A percentile compares a stretch with the other conserved stretches of the same genome.
Conservation (phyloP, 2,329 filamentous ascomycete genomes). For the Trichoderma guizhouense region DNA sequence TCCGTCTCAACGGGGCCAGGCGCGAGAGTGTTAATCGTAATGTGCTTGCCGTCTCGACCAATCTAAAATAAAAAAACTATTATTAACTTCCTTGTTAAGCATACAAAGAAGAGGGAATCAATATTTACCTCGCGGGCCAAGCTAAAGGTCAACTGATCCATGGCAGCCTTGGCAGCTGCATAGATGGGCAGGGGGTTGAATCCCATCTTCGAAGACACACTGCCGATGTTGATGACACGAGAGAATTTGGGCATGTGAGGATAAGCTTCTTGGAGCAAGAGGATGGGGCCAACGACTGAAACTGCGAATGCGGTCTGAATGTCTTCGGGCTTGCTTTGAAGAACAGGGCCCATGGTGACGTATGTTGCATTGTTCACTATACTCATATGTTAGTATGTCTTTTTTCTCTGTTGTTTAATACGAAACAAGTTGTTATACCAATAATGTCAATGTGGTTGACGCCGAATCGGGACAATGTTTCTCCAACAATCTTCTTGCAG, state of each 20-base stretch:
- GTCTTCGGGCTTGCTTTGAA: neutral
- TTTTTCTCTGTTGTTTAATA: neutral
- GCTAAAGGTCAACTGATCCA: slow-evolving; percentile 31
- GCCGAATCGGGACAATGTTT: neutral
- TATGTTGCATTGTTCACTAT: neutral
- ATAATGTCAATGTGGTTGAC: slow-evolving; percentile 6
- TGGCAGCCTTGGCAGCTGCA: slow-evolving; percentile 31
- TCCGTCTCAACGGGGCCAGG: slow-evolving; percentile 38
- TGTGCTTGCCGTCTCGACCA: slow-evolving; percentile 20
- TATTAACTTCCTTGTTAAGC: too few species aligned
- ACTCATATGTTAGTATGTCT: neutral
- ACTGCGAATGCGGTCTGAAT: neutral
- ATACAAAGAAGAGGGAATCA: too few species aligned
- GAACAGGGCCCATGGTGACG: neutral
- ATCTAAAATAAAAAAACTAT: neutral
- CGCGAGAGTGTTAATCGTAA: slow-evolving; percentile 39
- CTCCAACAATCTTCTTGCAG: neutral
- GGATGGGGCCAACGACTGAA: neutral
- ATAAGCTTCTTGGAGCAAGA: neutral
- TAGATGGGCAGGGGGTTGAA: slow-evolving; percentile 16
- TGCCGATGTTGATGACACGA: slow-evolving; percentile 6
- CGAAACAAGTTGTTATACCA: neutral
- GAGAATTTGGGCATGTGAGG: neutral
- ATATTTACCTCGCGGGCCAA: slow-evolving; percentile 30
- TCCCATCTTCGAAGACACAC: neutral